Evolutionary conservation across 768 basidiomycete species (phyloP).

Genomic region (Strobilomyces echinocephalus): DNA sequence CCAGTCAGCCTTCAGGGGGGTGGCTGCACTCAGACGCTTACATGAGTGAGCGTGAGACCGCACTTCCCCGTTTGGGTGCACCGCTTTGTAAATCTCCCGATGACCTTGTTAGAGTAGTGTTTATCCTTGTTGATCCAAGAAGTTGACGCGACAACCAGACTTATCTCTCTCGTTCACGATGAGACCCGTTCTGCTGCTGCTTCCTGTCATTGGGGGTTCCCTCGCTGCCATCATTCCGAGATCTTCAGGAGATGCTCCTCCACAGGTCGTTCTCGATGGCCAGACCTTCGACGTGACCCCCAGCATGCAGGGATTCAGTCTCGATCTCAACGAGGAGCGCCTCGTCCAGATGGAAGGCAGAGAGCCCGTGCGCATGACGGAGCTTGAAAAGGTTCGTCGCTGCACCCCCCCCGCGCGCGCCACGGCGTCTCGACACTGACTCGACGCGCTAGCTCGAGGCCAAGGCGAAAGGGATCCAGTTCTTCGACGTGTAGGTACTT

Average conservation of each 20-base stretch:
- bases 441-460: constrained; percentile 53
- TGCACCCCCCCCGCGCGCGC: too few species aligned
- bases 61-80: too few species aligned
- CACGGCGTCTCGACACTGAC: neutral
- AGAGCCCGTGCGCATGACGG: constrained; percentile 75
- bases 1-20: too few species aligned
- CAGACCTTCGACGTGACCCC: constrained; percentile 22
- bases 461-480: constrained; percentile 72
- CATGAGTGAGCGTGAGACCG: too few species aligned
- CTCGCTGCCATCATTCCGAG: constrained; percentile 18
- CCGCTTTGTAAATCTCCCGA: too few species aligned
- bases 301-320: constrained; percentile 48
- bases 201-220: constrained; percentile 18
- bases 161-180: neutral
- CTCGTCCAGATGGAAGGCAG: constrained; percentile 73
- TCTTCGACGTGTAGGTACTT: constrained; percentile 75
- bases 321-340: constrained; percentile 68
- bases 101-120: too few species aligned
- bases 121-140: too few species aligned
- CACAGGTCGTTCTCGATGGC: constrained; percentile 27
- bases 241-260: constrained; percentile 1
- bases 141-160: too few species aligned
- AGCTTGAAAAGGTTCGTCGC: constrained; percentile 72
- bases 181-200: constrained; percentile 13
- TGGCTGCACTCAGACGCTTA: too few species aligned